Evolutionary conservation across 1,284 basidiomycete species (phyloP), one percentile per base, ranked within the genome.

Genomic region (Ganoderma boninense): DNA sequence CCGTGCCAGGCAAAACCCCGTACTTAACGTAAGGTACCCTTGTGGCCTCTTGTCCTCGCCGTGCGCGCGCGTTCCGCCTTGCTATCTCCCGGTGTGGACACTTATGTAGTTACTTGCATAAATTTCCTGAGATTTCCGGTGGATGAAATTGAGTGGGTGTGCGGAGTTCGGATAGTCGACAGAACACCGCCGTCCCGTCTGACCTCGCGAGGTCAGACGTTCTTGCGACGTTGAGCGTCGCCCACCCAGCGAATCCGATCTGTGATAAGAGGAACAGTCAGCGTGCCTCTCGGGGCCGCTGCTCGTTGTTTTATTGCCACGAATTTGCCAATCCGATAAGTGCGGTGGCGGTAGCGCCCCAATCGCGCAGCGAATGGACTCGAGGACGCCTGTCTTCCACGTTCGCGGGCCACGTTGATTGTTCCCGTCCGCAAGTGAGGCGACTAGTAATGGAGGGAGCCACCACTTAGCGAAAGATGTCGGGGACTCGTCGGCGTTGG

Each of bases 1-100:
- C 26, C 67, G 60, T 46, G 26, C 44, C 38, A 16, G 57, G 35
- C 49, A 18, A 13, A 29, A 18, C 38, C 44, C 61, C 40, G 11
- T 23, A 29, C 26, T 29, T 29, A 44, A 32, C 38, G 61, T 23
- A 57, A 16, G 63, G 23, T 11, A 40, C 38, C 11, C 46, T 23
- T 54, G 42, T 35, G 2, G 26, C 26, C 26, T 29, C 26, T 29
- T 29, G 2, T 29, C 26, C 26, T 29, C 26, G 26, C 26, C 26
- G 26, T 29, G 26, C 26, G 26, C 26, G 26, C 26, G 26, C 26
- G 26, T 29, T 29, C 26, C 26, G 26, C 26, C 26, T 72, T 40
- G 43, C 61, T 63, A 69, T 66, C 64, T 40, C 32, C 63, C 65
- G 26, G 26, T 29, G 26, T 29, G 26, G 26, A 29, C 26, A 29